Evolutionary conservation across 495 filamentous ascomycete genomes (phyloP).

Genomic region (Aspergillus wentii): DNA sequence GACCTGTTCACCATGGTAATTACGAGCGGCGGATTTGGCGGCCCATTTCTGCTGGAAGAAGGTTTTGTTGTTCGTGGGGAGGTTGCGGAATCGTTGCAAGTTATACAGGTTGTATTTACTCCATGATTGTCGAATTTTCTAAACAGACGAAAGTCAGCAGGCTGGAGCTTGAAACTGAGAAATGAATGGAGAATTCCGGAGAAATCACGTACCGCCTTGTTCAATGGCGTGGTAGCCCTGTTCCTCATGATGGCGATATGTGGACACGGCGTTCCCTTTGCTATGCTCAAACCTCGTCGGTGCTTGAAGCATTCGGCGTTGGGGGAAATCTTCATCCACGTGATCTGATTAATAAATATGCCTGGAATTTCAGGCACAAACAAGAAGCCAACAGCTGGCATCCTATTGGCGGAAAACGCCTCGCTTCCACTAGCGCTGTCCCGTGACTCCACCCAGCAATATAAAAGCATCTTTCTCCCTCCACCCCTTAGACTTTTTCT

Average conservation of each 20-base stretch:
- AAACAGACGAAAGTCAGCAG: constrained; percentile 20
- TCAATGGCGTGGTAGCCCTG: constrained; percentile 41
- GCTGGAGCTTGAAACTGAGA: too few relatives aligned
- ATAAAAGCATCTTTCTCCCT: constrained; percentile 20
- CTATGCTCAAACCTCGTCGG: background rate
- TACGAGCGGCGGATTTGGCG: constrained; percentile 74
- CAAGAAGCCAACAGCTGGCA: too few relatives aligned
- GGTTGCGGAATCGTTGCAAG: constrained; percentile 48
- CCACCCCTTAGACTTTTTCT: constrained; percentile 20
- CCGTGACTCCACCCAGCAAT: constrained; percentile 4
- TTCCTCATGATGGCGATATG: constrained; percentile 39
- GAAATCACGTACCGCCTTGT: constrained; percentile 32
- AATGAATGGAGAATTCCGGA: constrained; percentile 1
- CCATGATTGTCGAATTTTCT: constrained; percentile 97
- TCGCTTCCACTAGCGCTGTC: constrained; percentile 31
- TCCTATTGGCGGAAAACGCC: constrained; percentile 15
- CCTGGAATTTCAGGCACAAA: constrained; percentile 10
- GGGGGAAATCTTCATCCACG: constrained; percentile 39
- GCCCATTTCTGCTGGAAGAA: constrained; percentile 98
- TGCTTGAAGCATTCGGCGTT: constrained; percentile 1
- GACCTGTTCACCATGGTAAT: constrained; percentile 92
- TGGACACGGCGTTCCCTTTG: constrained; percentile 5
- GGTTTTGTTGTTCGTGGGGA: constrained; percentile 44
- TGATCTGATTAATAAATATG: constrained; percentile 14
- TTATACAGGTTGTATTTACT: constrained; percentile 97